A percentile compares a stretch with the other conserved stretches of the same genome.
Evolutionary conservation across 257 asterid species (phyloP).

Genomic region (Solanum chiquidenum): DNA sequence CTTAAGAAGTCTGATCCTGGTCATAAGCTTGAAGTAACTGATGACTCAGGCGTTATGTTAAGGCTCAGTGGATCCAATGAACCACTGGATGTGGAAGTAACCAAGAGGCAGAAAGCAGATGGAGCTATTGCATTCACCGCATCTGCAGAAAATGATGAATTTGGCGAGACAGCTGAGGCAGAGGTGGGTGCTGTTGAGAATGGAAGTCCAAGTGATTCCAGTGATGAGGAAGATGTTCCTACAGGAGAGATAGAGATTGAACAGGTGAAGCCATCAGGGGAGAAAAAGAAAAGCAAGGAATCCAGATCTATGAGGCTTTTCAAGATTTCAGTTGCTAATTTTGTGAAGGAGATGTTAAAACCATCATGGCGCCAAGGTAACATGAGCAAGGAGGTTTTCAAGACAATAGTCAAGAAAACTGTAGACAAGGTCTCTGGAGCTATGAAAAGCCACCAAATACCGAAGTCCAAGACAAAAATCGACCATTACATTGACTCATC

Average conservation of each 20-base stretch:
- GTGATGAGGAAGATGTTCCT: slow-evolving; percentile 33
- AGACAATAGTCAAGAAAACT: slow-evolving; percentile 98
- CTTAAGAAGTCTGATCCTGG: slow-evolving; percentile 26
- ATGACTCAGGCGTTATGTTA: slow-evolving; percentile 43
- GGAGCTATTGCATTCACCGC: slow-evolving; percentile 25
- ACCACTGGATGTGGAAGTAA: slow-evolving; percentile 31
- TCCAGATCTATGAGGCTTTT: slow-evolving; percentile 60
- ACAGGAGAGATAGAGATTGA: slow-evolving; percentile 65
- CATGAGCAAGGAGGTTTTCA: slow-evolving; percentile 98
- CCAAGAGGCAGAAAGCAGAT: slow-evolving; percentile 28
- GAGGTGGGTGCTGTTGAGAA: slow-evolving; percentile 66
- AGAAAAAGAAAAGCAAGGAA: slow-evolving; percentile 54
- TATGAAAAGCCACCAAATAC: slow-evolving; percentile 70
- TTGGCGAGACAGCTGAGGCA: slow-evolving; percentile 81
- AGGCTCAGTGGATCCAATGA: slow-evolving; percentile 38
- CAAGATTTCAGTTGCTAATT: slow-evolving; percentile 66
- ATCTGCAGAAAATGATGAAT: slow-evolving; percentile 54
- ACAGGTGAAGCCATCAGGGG: slow-evolving; percentile 55
- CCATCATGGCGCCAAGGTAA: slow-evolving; percentile 99
- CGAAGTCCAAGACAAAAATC: slow-evolving; percentile 78
- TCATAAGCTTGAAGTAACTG: slow-evolving; percentile 36
- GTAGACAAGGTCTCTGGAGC: slow-evolving; percentile 98
- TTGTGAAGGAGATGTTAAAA: slow-evolving; percentile 88
- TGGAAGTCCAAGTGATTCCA: slow-evolving; percentile 53
- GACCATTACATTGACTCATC: slow-evolving; percentile 81